Percentiles rank a stretch among this genome's conserved stretches.
These are phyloP conservation scores for Xenosphaeropsis pyriputrescens DNA, from an alignment of 2,329 filamentous ascomycete species.

Conservation along the genomic window DNA sequence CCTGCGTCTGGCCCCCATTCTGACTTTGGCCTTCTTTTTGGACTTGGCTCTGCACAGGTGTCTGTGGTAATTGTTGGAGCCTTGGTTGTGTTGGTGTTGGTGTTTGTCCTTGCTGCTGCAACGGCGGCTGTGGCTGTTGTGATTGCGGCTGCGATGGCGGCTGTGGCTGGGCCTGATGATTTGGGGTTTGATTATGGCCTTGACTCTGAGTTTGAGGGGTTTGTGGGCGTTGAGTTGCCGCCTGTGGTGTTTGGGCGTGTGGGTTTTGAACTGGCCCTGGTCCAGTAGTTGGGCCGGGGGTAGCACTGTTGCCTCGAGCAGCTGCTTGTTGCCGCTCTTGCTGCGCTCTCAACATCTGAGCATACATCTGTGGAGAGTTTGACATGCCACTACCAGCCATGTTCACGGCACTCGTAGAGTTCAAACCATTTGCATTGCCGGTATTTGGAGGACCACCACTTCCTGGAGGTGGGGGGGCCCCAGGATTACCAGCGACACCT, in stretches of 20 bases:
- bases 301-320: not conserved
- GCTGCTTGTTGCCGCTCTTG: conserved; percentile 22
- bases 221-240: no score
- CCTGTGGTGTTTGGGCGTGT: no score
- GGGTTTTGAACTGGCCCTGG: no score
- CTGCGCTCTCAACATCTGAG: conserved; percentile 35
- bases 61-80: not conserved
- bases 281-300: no score
- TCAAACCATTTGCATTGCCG: conserved; percentile 6
- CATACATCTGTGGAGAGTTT: conserved; percentile 29
- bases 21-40: conserved; percentile 9
- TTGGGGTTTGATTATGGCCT: conserved; percentile 9
- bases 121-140: conserved; percentile 6
- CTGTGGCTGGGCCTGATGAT: conserved; percentile 22
- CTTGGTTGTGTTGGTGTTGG: no score
- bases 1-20: conserved; percentile 11
- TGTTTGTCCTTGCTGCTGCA: conserved; percentile 1
- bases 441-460: conserved; percentile 6
- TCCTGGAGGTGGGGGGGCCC: not conserved
- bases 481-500: conserved; percentile 21
- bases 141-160: conserved; percentile 17
- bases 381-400: conserved; percentile 19
- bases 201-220: no score
- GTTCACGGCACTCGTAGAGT: not conserved
- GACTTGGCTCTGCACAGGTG: conserved; percentile 4